phyloP scores from a whole-genome alignment of 495 filamentous ascomycete genomes.

The Extremus antarcticus region DNA sequence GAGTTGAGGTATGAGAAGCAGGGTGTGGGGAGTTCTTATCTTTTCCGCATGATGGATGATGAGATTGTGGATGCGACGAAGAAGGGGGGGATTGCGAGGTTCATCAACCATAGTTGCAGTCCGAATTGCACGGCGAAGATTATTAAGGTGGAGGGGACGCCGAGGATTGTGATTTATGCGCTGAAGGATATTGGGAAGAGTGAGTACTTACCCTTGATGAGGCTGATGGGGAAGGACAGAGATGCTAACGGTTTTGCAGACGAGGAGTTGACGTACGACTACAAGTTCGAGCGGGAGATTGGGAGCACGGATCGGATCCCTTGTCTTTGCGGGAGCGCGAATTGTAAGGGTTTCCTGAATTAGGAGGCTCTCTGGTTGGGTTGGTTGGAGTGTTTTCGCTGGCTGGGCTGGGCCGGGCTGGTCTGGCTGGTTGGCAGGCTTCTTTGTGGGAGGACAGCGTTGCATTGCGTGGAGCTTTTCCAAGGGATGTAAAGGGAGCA shows the following conservation, averaged over 20 bases:
- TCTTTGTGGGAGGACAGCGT: neutral
- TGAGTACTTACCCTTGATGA: slow-evolving; percentile 40
- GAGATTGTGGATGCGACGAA: slow-evolving; percentile 97
- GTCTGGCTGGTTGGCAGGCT: too few species aligned
- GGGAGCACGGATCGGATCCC: slow-evolving; percentile 91
- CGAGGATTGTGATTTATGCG: slow-evolving; percentile 97
- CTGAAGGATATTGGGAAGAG: slow-evolving; percentile 87
- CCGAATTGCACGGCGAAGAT: slow-evolving; percentile 99
- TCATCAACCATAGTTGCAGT: slow-evolving; percentile 98
- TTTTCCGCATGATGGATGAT: slow-evolving; percentile 96
- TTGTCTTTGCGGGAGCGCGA: slow-evolving; percentile 87
- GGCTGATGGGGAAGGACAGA: neutral
- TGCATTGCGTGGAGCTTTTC: neutral
- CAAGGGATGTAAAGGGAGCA: neutral
- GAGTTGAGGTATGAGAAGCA: slow-evolving; percentile 88
- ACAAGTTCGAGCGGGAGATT: slow-evolving; percentile 98
- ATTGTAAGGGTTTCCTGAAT: slow-evolving; percentile 98
- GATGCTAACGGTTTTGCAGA: slow-evolving; percentile 42
- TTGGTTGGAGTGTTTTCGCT: too few species aligned
- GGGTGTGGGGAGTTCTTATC: slow-evolving; percentile 92
- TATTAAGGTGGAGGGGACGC: slow-evolving; percentile 98
- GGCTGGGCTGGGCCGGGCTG: too few species aligned
- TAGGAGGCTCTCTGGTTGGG: slow-evolving; percentile 34
- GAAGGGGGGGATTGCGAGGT: slow-evolving; percentile 91
- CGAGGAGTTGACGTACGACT: slow-evolving; percentile 98